A percentile compares a stretch with the other conserved stretches of the same genome.
Evolutionary conservation across 805 yeast genomes (phyloP).

Genomic region (Wickerhamiella azyma): DNA sequence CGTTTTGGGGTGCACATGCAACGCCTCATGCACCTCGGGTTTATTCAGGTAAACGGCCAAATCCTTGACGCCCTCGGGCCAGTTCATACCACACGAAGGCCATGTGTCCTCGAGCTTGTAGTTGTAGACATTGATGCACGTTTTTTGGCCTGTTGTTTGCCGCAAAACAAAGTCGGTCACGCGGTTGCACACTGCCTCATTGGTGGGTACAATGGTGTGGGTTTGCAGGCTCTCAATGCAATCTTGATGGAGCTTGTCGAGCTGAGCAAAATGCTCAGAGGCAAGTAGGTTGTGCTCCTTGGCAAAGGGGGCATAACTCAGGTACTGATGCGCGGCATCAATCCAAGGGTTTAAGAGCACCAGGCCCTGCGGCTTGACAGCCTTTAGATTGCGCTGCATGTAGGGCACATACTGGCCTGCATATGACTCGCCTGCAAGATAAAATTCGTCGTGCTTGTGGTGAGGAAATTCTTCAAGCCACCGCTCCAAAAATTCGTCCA

Average conservation of each 20-base stretch:
- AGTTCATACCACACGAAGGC: slow-evolving; percentile 82
- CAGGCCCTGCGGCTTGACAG: slow-evolving; percentile 31
- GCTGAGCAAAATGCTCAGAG: slow-evolving; percentile 18
- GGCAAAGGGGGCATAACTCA: slow-evolving; percentile 64
- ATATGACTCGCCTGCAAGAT: slow-evolving; percentile 87
- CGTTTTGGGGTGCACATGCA: slow-evolving; percentile 30
- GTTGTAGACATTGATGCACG: slow-evolving; percentile 77
- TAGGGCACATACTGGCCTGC: slow-evolving; percentile 96
- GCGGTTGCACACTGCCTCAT: slow-evolving; percentile 26
- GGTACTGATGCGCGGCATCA: slow-evolving; percentile 72
- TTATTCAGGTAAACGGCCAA: slow-evolving; percentile 40
- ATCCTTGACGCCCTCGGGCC: slow-evolving; percentile 58
- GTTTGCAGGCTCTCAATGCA: slow-evolving; percentile 21
- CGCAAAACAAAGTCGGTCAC: slow-evolving; percentile 28
- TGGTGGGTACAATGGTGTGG: slow-evolving; percentile 15
- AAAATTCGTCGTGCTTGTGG: slow-evolving; percentile 46
- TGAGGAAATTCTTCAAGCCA: slow-evolving; percentile 66
- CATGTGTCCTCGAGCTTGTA: slow-evolving; percentile 51
- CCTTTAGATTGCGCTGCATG: slow-evolving; percentile 36
- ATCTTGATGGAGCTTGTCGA: slow-evolving; percentile 18
- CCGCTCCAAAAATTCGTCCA: slow-evolving; percentile 48
- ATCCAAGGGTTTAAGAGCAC: slow-evolving; percentile 92
- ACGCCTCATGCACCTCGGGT: slow-evolving; percentile 33
- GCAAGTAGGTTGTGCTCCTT: slow-evolving; percentile 43
- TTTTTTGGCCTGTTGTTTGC: slow-evolving; percentile 22